Percentiles rank a stretch among this genome's conserved stretches.
Evolutionary conservation across 352 stramenopile genomes (phyloP).

Genomic region (Aphanomyces invadans): DNA sequence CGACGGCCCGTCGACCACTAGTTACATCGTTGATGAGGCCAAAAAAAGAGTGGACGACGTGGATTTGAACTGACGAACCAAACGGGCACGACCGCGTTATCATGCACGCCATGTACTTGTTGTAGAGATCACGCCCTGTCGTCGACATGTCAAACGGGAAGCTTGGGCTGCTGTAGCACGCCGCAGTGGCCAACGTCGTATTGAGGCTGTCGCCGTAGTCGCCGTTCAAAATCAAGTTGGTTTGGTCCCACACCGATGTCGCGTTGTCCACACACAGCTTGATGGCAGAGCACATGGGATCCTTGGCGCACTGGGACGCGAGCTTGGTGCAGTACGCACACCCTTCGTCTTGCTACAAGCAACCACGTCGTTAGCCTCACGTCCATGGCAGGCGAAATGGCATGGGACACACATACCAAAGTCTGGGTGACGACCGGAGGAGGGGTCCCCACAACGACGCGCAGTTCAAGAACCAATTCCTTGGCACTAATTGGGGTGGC

Average conservation of each 20-base stretch:
- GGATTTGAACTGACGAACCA: neutral
- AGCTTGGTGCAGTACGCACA: conserved; percentile 9
- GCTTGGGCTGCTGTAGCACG: neutral
- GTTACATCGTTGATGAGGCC: neutral
- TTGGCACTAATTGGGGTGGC: conserved; percentile 7
- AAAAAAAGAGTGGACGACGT: neutral
- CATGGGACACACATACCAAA: neutral
- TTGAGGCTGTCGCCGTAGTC: conserved; percentile 12
- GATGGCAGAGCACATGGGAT: neutral
- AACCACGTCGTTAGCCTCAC: no score
- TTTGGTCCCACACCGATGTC: neutral
- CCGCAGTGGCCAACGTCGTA: neutral
- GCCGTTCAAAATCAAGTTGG: conserved; percentile 5
- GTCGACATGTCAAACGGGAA: neutral
- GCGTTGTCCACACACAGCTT: neutral
- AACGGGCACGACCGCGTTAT: conserved; percentile 14
- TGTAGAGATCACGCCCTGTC: conserved; percentile 1
- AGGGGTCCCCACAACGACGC: neutral
- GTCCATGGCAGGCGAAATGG: neutral
- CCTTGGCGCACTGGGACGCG: neutral
- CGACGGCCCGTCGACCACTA: neutral
- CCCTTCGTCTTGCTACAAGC: neutral
- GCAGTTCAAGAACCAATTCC: conserved; percentile 7
- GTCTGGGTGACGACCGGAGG: neutral
- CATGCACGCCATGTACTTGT: neutral